These are phyloP conservation scores for Aspergillus persii DNA, from an alignment of 2,329 filamentous ascomycete species.

Conservation along the genomic window DNA sequence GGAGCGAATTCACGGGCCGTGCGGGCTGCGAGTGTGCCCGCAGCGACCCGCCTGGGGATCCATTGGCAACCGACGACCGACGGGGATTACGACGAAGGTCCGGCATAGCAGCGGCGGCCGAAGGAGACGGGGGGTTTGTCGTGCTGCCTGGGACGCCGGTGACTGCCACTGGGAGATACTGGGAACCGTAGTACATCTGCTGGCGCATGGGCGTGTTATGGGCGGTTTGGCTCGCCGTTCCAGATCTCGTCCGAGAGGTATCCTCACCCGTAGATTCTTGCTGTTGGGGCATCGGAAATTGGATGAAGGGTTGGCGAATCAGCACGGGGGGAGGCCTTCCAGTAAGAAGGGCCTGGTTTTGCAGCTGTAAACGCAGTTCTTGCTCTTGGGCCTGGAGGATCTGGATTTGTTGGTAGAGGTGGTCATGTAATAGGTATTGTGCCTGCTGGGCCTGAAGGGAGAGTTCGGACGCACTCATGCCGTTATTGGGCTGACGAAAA, in stretches of 20 bases:
- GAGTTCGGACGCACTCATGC: conserved; percentile 37
- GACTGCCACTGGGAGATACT: conserved; percentile 38
- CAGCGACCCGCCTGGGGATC: conserved; percentile 41
- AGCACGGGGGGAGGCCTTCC: conserved; percentile 40
- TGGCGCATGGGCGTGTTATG: conserved; percentile 33
- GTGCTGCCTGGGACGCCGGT: conserved; percentile 37
- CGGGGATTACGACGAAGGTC: conserved; percentile 46
- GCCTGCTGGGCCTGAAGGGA: conserved; percentile 47
- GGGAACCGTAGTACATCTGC: conserved; percentile 34
- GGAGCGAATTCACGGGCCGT: conserved; percentile 40
- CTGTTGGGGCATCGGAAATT: conserved; percentile 40
- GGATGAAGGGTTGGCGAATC: conserved; percentile 42
- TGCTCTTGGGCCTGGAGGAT: conserved; percentile 51
- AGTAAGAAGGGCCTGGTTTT: conserved; percentile 45
- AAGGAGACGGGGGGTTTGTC: conserved; percentile 49
- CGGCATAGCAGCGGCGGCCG: conserved; percentile 36
- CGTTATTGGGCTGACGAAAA: conserved; percentile 37
- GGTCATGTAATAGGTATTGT: conserved; percentile 48
- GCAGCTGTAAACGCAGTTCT: conserved; percentile 47
- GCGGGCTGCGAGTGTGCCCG: conserved; percentile 52
- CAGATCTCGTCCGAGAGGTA: conserved; percentile 35
- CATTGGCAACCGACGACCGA: conserved; percentile 44
- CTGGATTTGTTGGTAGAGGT: conserved; percentile 51
- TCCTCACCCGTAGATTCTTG: conserved; percentile 36
- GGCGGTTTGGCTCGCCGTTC: conserved; percentile 37